Conservation (phyloP, 2,329 filamentous ascomycete species). For the Microascus cirrosus region DNA sequence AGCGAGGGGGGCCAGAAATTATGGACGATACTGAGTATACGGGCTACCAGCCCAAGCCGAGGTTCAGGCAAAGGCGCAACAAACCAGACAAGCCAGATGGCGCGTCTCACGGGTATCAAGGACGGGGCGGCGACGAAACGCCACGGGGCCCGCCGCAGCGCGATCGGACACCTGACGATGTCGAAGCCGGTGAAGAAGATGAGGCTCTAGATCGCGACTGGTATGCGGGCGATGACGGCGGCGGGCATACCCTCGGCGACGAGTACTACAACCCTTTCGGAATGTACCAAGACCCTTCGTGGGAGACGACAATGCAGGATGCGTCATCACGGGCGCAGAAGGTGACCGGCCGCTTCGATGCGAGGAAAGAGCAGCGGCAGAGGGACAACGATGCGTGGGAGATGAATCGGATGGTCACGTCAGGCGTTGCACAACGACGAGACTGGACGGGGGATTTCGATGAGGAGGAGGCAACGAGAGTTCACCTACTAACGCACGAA, state of each 20-base stretch:
- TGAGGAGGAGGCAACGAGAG: constrained; percentile 78
- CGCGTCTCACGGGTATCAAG: constrained; percentile 6
- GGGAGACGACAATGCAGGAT: constrained; percentile 63
- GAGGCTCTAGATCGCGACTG: constrained; percentile 79
- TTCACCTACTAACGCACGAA: constrained; percentile 89
- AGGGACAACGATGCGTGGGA: constrained; percentile 98
- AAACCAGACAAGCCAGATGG: constrained; percentile 18
- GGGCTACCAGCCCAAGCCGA: constrained; percentile 26
- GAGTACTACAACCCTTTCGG: constrained; percentile 90
- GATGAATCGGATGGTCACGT: constrained; percentile 95
- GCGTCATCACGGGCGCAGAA: constrained; percentile 69
- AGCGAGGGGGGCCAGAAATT: constrained; percentile 8
- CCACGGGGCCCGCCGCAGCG: constrained; percentile 17
- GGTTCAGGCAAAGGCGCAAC: constrained; percentile 16
- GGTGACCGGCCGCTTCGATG: constrained; percentile 59
- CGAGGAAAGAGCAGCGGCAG: constrained; percentile 71
- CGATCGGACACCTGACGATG: constrained; percentile 30
- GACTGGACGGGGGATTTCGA: constrained; percentile 77
- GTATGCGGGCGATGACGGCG: constrained; percentile 81
- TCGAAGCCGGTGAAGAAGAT: constrained; percentile 49
- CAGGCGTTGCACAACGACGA: constrained; percentile 82
- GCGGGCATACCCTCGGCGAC: constrained; percentile 73
- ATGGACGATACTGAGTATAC: constrained; percentile 23
- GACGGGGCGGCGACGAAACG: background rate
- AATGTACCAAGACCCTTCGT: constrained; percentile 59